Conservation (phyloP, 805 yeast species). For the Blastobotrys chiropterorum region DNA sequence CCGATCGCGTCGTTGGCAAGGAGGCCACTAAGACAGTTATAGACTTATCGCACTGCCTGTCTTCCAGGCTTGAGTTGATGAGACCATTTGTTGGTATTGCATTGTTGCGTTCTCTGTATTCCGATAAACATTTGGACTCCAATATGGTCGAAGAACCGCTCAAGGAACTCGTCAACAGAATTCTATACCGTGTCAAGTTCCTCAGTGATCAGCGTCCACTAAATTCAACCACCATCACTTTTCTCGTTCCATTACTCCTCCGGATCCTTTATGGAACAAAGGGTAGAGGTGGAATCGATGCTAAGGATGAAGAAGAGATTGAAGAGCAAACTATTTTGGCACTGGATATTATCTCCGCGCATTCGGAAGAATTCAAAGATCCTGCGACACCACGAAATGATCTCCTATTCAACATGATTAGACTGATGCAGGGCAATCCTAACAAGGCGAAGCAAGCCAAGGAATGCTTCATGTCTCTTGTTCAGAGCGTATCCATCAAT, state of each 20-base stretch:
- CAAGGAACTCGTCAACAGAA: slow-evolving; percentile 50
- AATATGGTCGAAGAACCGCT: slow-evolving; percentile 47
- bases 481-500: slow-evolving; percentile 68
- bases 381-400: slow-evolving; percentile 61
- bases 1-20: slow-evolving; percentile 25
- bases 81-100: slow-evolving; percentile 61
- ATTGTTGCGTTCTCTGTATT: slow-evolving; percentile 45
- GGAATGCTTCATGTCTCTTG: slow-evolving; percentile 71
- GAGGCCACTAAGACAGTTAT: slow-evolving; percentile 47
- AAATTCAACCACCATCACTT: slow-evolving; percentile 62
- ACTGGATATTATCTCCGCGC: slow-evolving; percentile 56
- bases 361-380: slow-evolving; percentile 48
- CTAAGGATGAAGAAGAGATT: slow-evolving; percentile 62
- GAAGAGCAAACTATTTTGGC: slow-evolving; percentile 81
- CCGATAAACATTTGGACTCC: slow-evolving; percentile 39
- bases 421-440: slow-evolving; percentile 59
- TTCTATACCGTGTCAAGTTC: slow-evolving; percentile 70
- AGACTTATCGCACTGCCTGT: slow-evolving; percentile 45
- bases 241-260: slow-evolving; percentile 66
- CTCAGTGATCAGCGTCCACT: slow-evolving; percentile 66
- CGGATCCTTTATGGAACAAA: slow-evolving; percentile 47
- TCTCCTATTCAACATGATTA: slow-evolving; percentile 55
- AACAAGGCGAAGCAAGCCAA: slow-evolving; percentile 75
- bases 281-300: slow-evolving; percentile 36
- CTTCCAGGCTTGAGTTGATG: slow-evolving; percentile 45